These are phyloP conservation scores for Mycena citricolor DNA, from an alignment of 1,284 basidiomycete species.

Conservation along the genomic window DNA sequence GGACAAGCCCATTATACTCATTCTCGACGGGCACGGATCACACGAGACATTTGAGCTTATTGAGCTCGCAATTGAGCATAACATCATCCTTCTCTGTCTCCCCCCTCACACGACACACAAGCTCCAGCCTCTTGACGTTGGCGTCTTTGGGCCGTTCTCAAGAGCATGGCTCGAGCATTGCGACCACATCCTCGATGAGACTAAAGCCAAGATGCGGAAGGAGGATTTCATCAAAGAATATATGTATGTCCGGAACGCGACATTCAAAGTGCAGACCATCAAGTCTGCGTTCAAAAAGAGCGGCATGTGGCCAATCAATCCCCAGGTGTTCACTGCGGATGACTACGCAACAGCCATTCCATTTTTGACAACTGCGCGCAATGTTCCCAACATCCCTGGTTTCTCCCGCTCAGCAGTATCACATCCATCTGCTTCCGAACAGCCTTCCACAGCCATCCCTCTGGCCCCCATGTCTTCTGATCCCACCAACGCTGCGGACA, in stretches of 20 bases:
- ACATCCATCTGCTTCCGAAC: too few species aligned
- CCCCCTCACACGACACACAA: slow-evolving; percentile 24
- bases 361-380: neutral
- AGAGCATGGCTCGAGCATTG: slow-evolving; percentile 10
- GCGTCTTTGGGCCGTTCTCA: slow-evolving; percentile 17
- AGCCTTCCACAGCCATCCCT: too few species aligned
- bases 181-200: slow-evolving; percentile 2
- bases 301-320: slow-evolving; percentile 20
- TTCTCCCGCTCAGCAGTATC: neutral
- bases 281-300: slow-evolving; percentile 26
- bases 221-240: slow-evolving; percentile 30
- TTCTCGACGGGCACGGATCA: slow-evolving; percentile 28
- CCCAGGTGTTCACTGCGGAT: neutral
- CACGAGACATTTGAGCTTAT: slow-evolving; percentile 14
- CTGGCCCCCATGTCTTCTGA: too few species aligned
- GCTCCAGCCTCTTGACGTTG: slow-evolving; percentile 24
- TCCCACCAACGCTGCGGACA: too few species aligned
- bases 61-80: slow-evolving; percentile 9
- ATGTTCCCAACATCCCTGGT: neutral
- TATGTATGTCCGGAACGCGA: slow-evolving; percentile 1
- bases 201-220: slow-evolving; percentile 29
- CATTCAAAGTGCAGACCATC: slow-evolving; percentile 28
- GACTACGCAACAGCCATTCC: slow-evolving; percentile 2
- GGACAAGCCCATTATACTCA: slow-evolving; percentile 26
- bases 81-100: slow-evolving; percentile 18